Conservation (phyloP, 768 basidiomycete genomes). For the Calocera cornea region DNA sequence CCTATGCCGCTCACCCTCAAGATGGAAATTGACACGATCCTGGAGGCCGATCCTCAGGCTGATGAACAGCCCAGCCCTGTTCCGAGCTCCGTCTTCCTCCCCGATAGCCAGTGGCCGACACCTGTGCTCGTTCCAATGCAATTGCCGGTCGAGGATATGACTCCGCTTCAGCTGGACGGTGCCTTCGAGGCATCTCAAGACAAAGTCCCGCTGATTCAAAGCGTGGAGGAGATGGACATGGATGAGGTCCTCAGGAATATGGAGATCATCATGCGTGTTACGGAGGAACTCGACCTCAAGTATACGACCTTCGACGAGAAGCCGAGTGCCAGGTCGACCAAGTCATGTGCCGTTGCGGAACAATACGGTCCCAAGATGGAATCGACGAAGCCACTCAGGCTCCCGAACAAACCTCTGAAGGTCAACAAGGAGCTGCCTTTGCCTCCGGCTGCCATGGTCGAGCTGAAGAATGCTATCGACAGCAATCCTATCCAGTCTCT, state of each 20-base stretch:
- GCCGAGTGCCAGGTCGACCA: not conserved
- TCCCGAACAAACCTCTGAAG: not conserved
- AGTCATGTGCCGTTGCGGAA: not conserved
- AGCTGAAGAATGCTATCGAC: not conserved
- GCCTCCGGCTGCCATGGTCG: not conserved
- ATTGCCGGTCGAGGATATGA: not conserved
- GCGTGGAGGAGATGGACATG: not conserved
- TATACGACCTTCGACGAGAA: not conserved
- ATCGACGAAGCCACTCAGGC: not conserved
- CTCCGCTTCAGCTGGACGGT: not conserved
- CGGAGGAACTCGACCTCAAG: not conserved
- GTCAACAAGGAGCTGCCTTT: not conserved
- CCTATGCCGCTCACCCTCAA: not conserved
- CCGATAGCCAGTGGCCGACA: not conserved
- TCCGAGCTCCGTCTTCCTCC: not conserved
- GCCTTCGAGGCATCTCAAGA: not conserved
- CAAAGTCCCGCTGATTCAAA: not conserved
- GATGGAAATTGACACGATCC: not conserved
- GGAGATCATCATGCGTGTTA: not conserved
- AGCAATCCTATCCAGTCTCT: not conserved
- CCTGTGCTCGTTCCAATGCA: not conserved
- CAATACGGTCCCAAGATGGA: no score
- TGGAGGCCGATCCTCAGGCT: not conserved
- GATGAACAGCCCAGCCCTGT: not conserved
- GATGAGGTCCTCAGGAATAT: not conserved